Evolutionary conservation across 805 yeast species (phyloP), one percentile per base, ranked within the genome.

Genomic region (Candida ortonii): DNA sequence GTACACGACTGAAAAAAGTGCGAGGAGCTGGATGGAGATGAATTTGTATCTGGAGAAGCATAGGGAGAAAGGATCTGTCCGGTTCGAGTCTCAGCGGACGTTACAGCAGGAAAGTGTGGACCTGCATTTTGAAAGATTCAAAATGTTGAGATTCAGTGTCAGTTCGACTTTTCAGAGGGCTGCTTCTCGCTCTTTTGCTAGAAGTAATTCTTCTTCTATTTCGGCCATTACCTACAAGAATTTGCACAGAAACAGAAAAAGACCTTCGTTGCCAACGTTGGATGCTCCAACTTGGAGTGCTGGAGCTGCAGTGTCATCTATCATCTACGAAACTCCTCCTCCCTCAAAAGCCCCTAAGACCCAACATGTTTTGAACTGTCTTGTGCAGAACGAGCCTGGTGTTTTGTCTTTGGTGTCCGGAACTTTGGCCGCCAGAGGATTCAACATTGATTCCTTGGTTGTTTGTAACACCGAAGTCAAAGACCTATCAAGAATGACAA

Each of bases 331-430:
- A 61, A 86, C 96, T 3, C 75, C 98, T 75, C 57, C 67, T 16
- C 76, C 81, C 23, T 67, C 78, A 2, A 65, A 52, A 30, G 72
- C 76, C 4, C 85, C 88, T 25, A 70, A 73, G 49, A 80, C 83
- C 48, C 84, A 84, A 54, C 98, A 93, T 53, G 94, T 93, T 28
- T 72, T 93, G 59, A 93, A 90, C 73, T 93, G 98, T 68, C 73
- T 93, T 57, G 98, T 93, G 12, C 97, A 93, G 66, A 90, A 93
- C 63, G 98, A 93, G 66, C 97, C 98, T 6, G 98, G 98, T 72
- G 98, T 93, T 28, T 70, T 93, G 52, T 82, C 95, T 22, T 77
- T 90, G 36, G 85, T 93, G 26, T 84, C 97, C 6, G 96, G 97
- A 36, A 88, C 95, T 34, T 73, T 93, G 49, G 98, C 98, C 23